phyloP scores from a whole-genome alignment of 2,329 filamentous ascomycete genomes.

The Pyrenophora tritici-repentis region DNA sequence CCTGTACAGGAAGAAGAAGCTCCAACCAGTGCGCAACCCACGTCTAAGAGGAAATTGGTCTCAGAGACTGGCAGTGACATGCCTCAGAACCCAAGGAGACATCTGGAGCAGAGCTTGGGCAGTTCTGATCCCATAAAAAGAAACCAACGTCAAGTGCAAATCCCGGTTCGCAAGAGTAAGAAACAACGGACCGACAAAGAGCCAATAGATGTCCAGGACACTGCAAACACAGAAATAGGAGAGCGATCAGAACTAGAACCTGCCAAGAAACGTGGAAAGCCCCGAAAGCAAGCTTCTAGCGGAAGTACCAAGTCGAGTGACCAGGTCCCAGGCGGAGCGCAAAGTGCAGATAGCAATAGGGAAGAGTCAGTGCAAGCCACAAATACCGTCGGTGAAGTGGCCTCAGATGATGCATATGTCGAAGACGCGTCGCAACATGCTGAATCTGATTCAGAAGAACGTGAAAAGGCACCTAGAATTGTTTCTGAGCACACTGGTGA shows the following conservation, averaged over 20 bases:
- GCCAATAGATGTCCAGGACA: neutral
- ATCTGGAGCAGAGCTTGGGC: neutral
- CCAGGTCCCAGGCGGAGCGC: neutral
- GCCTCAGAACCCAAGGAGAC: too few relatives aligned
- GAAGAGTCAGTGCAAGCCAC: too few relatives aligned
- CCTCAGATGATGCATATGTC: neutral
- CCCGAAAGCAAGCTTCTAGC: neutral
- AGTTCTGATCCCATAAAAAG: neutral
- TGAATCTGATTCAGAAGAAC: slow-evolving; percentile 1
- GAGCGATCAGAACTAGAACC: neutral
- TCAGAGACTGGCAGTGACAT: too few relatives aligned
- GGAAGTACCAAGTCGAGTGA: neutral
- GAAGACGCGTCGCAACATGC: neutral
- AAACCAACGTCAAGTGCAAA: neutral
- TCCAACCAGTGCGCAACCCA: too few relatives aligned
- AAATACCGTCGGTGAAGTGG: too few relatives aligned
- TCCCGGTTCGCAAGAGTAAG: neutral
- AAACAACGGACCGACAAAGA: neutral
- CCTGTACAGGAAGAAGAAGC: neutral
- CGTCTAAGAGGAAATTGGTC: too few relatives aligned
- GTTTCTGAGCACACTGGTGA: slow-evolving; percentile 1
- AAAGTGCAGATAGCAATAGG: neutral
- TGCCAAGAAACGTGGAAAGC: neutral
- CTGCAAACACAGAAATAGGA: neutral
- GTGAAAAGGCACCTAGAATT: slow-evolving; percentile 2